Evolutionary conservation across 2,329 filamentous ascomycete species (phyloP).

Genomic region (Onygenales sp.): DNA sequence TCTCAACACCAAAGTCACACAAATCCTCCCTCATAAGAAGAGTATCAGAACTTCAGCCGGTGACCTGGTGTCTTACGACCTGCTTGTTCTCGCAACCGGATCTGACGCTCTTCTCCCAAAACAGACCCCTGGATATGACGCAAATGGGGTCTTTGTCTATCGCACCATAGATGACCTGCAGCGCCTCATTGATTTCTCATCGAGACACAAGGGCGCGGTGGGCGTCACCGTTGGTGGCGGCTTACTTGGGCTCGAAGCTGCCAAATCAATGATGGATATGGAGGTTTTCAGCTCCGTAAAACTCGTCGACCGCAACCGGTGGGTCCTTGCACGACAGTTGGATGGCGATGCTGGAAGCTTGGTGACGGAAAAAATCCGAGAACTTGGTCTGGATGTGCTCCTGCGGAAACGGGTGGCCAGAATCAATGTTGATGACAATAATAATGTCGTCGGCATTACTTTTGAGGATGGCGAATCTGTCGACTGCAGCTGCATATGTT

Average conservation of each 20-base stretch:
- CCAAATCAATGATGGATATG: slow-evolving; percentile 84
- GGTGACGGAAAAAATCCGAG: slow-evolving; percentile 70
- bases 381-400: slow-evolving; percentile 71
- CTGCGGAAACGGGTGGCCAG: slow-evolving; percentile 64
- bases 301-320: slow-evolving; percentile 71
- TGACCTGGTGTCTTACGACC: slow-evolving; percentile 62
- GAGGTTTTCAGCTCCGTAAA: slow-evolving; percentile 64
- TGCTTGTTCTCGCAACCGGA: slow-evolving; percentile 75
- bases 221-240: slow-evolving; percentile 67
- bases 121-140: slow-evolving; percentile 67
- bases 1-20: slow-evolving; percentile 63
- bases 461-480: slow-evolving; percentile 75
- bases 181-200: slow-evolving; percentile 64
- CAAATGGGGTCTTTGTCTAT: slow-evolving; percentile 80
- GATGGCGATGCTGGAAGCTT: slow-evolving; percentile 71
- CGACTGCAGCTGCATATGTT: slow-evolving; percentile 73
- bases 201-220: slow-evolving; percentile 54
- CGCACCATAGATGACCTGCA: slow-evolving; percentile 75
- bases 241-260: slow-evolving; percentile 75
- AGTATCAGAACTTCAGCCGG: slow-evolving; percentile 62
- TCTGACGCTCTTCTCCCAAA: slow-evolving; percentile 69
- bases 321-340: slow-evolving; percentile 73
- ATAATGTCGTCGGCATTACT: slow-evolving; percentile 61
- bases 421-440: slow-evolving; percentile 58
- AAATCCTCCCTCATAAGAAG: slow-evolving; percentile 56